Evolutionary conservation across 1,139 yeast species (phyloP).

Genomic region (Suhomyces bolitotheri): DNA sequence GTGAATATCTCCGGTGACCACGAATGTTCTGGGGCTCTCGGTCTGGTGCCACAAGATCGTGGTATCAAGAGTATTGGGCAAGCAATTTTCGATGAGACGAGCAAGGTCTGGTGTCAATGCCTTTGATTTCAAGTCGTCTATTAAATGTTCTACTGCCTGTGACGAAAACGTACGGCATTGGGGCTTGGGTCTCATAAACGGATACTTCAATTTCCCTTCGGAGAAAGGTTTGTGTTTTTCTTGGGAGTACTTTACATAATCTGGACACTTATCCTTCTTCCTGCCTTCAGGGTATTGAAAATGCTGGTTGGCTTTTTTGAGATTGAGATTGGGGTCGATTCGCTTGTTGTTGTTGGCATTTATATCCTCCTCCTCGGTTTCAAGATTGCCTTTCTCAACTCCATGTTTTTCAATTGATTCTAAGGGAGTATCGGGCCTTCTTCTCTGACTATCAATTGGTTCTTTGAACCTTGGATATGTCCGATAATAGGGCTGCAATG

Average conservation of each 20-base stretch:
- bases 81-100: slow-evolving; percentile 73
- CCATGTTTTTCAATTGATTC: too few species aligned
- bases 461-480: too few species aligned
- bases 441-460: too few species aligned
- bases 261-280: slow-evolving; percentile 33
- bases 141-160: slow-evolving; percentile 59
- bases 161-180: slow-evolving; percentile 75
- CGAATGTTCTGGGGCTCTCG: slow-evolving; percentile 45
- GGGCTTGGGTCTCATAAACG: slow-evolving; percentile 74
- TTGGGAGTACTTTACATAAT: slow-evolving; percentile 44
- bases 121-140: slow-evolving; percentile 51
- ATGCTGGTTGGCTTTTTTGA: background rate
- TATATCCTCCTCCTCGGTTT: background rate
- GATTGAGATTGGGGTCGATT: background rate
- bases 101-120: slow-evolving; percentile 67
- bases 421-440: too few species aligned
- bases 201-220: slow-evolving; percentile 49
- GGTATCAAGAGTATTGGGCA: slow-evolving; percentile 88
- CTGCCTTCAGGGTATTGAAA: background rate
- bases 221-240: slow-evolving; percentile 51
- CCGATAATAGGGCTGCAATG: too few species aligned
- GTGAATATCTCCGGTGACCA: slow-evolving; percentile 87
- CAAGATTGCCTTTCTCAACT: too few species aligned
- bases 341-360: background rate
- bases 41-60: slow-evolving; percentile 72